A percentile compares a stretch with the other conserved stretches of the same genome.
These are phyloP conservation scores for Aspergillus viridinutans DNA, from an alignment of 2,329 filamentous ascomycete genomes.

Conservation along the genomic window DNA sequence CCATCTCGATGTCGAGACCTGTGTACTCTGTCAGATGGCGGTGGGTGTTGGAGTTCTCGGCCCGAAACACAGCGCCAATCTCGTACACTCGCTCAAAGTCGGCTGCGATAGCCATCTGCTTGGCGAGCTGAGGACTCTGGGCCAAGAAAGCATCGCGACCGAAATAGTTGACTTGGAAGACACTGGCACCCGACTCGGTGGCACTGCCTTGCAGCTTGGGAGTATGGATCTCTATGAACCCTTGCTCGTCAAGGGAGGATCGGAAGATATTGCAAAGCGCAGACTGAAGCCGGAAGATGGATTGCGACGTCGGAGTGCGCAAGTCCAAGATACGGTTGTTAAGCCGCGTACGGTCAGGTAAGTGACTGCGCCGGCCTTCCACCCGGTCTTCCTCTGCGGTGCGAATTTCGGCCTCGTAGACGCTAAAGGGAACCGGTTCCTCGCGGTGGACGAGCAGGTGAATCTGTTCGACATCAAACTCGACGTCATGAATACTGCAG, in stretches of 20 bases:
- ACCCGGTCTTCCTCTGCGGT: slow-evolving; percentile 54
- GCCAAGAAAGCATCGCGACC: slow-evolving; percentile 80
- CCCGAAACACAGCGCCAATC: slow-evolving; percentile 84
- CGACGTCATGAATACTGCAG: slow-evolving; percentile 69
- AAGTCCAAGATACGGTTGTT: slow-evolving; percentile 78
- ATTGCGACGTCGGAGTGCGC: slow-evolving; percentile 79
- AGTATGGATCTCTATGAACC: slow-evolving; percentile 90
- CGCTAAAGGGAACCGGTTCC: slow-evolving; percentile 63
- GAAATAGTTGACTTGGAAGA: slow-evolving; percentile 92
- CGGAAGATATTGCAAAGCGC: slow-evolving; percentile 78
- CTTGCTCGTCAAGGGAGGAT: slow-evolving; percentile 64
- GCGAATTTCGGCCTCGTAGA: slow-evolving; percentile 64
- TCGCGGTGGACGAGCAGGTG: slow-evolving; percentile 60
- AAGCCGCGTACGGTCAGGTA: slow-evolving; percentile 69
- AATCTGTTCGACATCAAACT: slow-evolving; percentile 65
- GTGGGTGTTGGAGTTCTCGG: slow-evolving; percentile 93
- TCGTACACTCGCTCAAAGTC: slow-evolving; percentile 90
- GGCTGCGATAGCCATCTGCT: slow-evolving; percentile 87
- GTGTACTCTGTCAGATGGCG: slow-evolving; percentile 93
- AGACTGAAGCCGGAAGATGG: slow-evolving; percentile 82
- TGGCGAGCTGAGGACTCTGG: slow-evolving; percentile 86
- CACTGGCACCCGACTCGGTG: slow-evolving; percentile 85
- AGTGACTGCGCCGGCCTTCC: slow-evolving; percentile 56
- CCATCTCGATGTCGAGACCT: slow-evolving; percentile 89
- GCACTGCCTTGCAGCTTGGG: slow-evolving; percentile 87